phyloP scores from a whole-genome alignment of 768 basidiomycete species.

The Trametes punicea region DNA sequence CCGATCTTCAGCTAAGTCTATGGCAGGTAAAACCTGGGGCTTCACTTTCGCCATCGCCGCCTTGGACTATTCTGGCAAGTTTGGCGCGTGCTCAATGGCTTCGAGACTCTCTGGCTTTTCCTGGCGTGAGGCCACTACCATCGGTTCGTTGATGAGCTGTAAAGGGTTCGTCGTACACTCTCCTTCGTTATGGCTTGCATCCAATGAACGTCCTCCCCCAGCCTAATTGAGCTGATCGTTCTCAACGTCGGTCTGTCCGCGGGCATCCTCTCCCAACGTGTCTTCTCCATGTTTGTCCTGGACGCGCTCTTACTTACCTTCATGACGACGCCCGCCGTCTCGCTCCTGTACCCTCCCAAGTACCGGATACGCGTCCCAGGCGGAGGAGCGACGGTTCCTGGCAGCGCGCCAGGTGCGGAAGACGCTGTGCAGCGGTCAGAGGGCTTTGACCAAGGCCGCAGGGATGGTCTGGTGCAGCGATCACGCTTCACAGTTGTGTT shows the following conservation, averaged over 20 bases:
- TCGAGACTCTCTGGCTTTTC: conserved; percentile 64
- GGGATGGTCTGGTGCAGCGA: conserved; percentile 34
- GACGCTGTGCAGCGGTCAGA: background rate
- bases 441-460: background rate
- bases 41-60: conserved; percentile 72
- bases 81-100: conserved; percentile 59
- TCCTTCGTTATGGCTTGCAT: background rate
- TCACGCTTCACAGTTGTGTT: conserved; percentile 70
- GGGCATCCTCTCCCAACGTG: conserved; percentile 54
- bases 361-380: conserved; percentile 40
- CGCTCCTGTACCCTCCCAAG: conserved; percentile 67
- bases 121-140: conserved; percentile 74
- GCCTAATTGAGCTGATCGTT: conserved; percentile 84
- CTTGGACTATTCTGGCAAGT: conserved; percentile 79
- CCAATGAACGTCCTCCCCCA: conserved; percentile 21
- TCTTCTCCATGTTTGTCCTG: conserved; percentile 90
- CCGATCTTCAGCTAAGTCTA: background rate
- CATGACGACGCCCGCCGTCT: conserved; percentile 82
- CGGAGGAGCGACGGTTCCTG: conserved; percentile 16
- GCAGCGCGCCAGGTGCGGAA: background rate
- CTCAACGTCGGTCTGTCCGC: conserved; percentile 83
- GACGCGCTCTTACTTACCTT: conserved; percentile 75
- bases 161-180: conserved; percentile 63
- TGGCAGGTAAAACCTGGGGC: conserved; percentile 59
- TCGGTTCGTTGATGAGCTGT: conserved; percentile 87